Conservation (phyloP, 305 asterid genomes). For the Fraxinus ornus region DNA sequence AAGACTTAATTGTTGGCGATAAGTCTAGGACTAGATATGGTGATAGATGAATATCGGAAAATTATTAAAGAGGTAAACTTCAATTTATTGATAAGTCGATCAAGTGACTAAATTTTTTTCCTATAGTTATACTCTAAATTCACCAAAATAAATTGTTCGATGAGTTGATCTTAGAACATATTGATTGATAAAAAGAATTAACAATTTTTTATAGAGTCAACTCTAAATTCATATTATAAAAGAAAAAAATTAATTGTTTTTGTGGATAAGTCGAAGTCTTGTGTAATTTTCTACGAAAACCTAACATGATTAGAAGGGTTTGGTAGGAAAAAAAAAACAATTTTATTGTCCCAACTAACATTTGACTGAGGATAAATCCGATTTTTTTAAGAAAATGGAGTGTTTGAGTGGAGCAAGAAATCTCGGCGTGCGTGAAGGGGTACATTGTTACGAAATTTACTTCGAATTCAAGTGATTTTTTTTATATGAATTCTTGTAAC, state of each 20-base stretch:
- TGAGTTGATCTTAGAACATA: background rate
- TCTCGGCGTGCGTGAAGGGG: background rate
- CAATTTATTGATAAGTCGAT: background rate
- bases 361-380: background rate
- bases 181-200: background rate
- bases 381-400: background rate
- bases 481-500: background rate
- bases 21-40: background rate
- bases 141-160: background rate
- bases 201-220: background rate
- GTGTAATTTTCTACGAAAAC: background rate
- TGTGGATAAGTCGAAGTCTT: background rate
- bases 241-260: background rate
- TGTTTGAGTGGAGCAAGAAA: background rate
- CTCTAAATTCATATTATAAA: background rate
- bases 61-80: background rate
- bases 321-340: background rate
- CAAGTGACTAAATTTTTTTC: background rate
- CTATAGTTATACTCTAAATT: background rate
- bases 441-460: background rate
- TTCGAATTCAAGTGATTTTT: background rate
- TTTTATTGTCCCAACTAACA: background rate
- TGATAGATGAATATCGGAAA: background rate
- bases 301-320: background rate
- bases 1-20: background rate